Base-by-base conservation (phyloP, 495 filamentous ascomycete genomes). In the Jackrogersella minutella region DNA sequence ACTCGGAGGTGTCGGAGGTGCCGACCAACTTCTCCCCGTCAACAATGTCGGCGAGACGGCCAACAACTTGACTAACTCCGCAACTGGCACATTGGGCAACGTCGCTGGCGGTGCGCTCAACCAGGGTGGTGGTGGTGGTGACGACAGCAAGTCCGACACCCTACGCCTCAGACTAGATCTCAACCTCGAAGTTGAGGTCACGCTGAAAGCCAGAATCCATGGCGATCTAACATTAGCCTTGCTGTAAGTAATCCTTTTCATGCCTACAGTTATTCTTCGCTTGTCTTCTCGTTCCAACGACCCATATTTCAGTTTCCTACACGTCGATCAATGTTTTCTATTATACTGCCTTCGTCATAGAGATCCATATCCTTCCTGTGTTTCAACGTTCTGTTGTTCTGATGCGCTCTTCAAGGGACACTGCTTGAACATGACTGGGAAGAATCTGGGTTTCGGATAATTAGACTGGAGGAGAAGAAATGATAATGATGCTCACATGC, bases 171-270 rank as follows among this genome's bases (percentile, higher is more conserved):
- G 93, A 53, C 77, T 97, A 57, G 92, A 96, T 72, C 76, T 96
- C 47, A 96, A 96, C 75, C 78, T 97, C 51, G 93, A 97, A 71
- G 86, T 96, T 69, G 90, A 96, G 81, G 88, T 97, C 39, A 90
- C 93, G 59, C 83, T 97, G 28, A 96, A 96, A 84, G 93, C 93
- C 19, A 93, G 91, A 81, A 94, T 97, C 76, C 90, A 94, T 70
- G 92, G 93, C 76, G 93, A 96, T 82, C 80, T 96, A 63, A 91
- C 90, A 33, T 74, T 97, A 62, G 90, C 90, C 58, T 83, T 97
- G 71, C 83, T 97, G 92, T 94, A 80, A 82, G 90, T 78, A 19
- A 16, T 16, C 21, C 31, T 49, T 13, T 52, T 50, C 39, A 40
- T 28, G 52, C 39, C 24, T 40, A 28, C 8, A 43, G 16, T 34